Conservation (phyloP, 805 yeast species). For the Candida michaelii region DNA sequence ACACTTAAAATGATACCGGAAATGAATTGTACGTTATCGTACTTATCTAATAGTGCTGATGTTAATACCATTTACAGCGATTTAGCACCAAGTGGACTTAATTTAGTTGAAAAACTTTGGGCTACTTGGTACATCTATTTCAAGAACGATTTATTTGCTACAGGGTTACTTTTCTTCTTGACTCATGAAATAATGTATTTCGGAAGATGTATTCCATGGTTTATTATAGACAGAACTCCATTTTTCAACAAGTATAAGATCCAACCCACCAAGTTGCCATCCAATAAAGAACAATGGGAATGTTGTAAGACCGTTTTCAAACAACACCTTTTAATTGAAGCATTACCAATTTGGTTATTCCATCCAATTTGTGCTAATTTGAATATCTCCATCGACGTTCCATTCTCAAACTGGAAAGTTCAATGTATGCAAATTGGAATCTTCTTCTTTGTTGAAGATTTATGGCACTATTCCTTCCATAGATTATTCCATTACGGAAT, state of each 20-base stretch:
- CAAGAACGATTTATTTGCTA: constrained; percentile 86
- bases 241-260: constrained; percentile 84
- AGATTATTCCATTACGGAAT: constrained; percentile 84
- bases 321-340: constrained; percentile 90
- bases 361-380: constrained; percentile 85
- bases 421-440: constrained; percentile 66
- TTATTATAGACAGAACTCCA: constrained; percentile 79
- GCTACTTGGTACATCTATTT: constrained; percentile 84
- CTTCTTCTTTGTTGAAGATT: constrained; percentile 85
- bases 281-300: constrained; percentile 85
- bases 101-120: constrained; percentile 69
- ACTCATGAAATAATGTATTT: constrained; percentile 89
- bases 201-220: constrained; percentile 92
- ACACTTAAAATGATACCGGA: constrained; percentile 1
- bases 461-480: constrained; percentile 97
- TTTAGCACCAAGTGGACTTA: constrained; percentile 10
- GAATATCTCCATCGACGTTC: constrained; percentile 76
- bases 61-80: constrained; percentile 8
- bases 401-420: constrained; percentile 70
- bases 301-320: constrained; percentile 82
- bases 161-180: constrained; percentile 80
- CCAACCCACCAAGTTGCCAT: constrained; percentile 82
- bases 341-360: constrained; percentile 95
- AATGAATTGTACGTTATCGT: constrained; percentile 11
- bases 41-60: constrained; percentile 9